Base-by-base conservation (phyloP, 345 rosid genomes). In the Citrus unshiu region DNA sequence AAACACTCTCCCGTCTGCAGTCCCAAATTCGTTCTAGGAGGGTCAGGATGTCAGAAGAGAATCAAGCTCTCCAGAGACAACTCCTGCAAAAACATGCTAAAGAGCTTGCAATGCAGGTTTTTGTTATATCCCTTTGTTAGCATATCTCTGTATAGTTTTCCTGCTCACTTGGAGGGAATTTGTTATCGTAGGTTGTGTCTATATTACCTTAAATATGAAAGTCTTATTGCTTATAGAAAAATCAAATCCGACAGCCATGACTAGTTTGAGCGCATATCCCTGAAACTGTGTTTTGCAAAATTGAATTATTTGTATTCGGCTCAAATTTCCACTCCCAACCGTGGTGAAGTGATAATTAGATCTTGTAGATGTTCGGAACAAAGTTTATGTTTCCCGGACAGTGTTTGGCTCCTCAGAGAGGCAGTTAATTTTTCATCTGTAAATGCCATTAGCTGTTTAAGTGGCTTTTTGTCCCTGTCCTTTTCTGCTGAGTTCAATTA, bases 21-120 rank as follows among this genome's bases (percentile, higher is more conserved):
- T 87, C 94, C 64, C 99, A 94, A 78, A 91, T 96, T 84, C 90
- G 88, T 58, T 80, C 88, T 18, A 86, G 97, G 82, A 96, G 99
- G 78, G 75, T 90, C 77, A 88, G 94, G 81, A 90, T 93, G 95
- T 82, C 89, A 2, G 98, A 96, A 84, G 98, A 96, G 91, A 96
- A 93, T 84, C 97, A 89, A 71, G 94, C 97, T 77, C 93, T 93
- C 43, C 99, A 92, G 85, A 89, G 83, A 54, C 99, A 96, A 85
- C 91, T 93, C 43, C 84, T 92, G 78, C 98, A 94, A 84, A 93
- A 96, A 77, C 98, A 93, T 80, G 98, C 94, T 9, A 90, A 88
- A 80, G 98, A 96, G 86, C 83, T 93, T 56, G 95, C 89, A 76
- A 91, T 87, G 75, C 88, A 84, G 93, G 99, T 93, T 35, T 79